Evolutionary conservation across 345 rosid genomes (phyloP).

Genomic region (Populus tremula): DNA sequence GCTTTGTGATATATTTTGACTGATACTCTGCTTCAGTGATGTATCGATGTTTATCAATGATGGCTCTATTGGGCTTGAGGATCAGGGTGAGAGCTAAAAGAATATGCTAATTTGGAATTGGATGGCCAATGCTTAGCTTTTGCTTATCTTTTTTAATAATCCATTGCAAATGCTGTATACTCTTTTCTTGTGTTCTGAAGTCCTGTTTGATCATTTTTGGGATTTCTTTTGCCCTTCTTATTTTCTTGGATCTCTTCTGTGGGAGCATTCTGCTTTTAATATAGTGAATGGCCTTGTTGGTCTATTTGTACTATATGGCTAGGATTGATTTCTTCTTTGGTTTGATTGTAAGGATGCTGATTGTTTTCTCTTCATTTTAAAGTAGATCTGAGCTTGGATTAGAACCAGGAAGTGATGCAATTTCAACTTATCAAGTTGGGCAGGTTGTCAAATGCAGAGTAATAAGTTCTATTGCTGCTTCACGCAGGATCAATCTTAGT

Average conservation of each 20-base stretch:
- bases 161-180: not conserved
- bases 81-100: not conserved
- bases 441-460: constrained; percentile 96
- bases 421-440: constrained; percentile 73
- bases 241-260: not conserved
- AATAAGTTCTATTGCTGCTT: constrained; percentile 54
- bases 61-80: not conserved
- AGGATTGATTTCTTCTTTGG: not conserved
- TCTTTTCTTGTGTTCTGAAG: not conserved
- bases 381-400: constrained; percentile 88
- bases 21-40: not conserved
- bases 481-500: constrained; percentile 80
- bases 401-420: constrained; percentile 68
- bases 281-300: not conserved
- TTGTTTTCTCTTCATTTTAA: constrained; percentile 26
- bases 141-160: not conserved
- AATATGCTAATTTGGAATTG: not conserved
- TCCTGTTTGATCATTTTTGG: not conserved
- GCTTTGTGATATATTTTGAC: not conserved
- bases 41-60: not conserved
- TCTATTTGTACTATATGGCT: not conserved
- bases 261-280: constrained; percentile 3
- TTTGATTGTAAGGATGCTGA: constrained; percentile 16
- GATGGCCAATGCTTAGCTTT: not conserved
- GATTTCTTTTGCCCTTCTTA: not conserved